Base-by-base conservation (phyloP, 345 rosid genomes). In the Eucalyptus lansdowneana region DNA sequence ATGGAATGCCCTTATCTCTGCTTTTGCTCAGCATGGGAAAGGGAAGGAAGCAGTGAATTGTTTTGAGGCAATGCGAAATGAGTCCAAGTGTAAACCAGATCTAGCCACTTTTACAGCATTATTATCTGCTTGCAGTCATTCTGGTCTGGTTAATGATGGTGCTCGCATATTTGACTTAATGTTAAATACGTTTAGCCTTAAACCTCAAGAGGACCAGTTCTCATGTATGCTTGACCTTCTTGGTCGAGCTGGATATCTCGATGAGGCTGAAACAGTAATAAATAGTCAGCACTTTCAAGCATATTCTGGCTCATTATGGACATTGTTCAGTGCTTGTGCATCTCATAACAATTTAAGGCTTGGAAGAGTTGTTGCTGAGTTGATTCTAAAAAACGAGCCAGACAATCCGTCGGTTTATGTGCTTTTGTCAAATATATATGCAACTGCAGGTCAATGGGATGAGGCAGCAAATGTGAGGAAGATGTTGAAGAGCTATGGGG, bases 91-190 rank as follows among this genome's bases (percentile, higher is more conserved):
- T 11, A 80, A 89, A 60, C 95, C 96, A 4, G 97, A 97, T 92
- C 90, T 91, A 15, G 95, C 97, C 88, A 95, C 97, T 65, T 94
- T 97, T 86, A 88, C 95, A 27, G 92, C 95, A 22, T 89, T 93
- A 90, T 94, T 97, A 62, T 96, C 99, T 47, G 98, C 96, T 87
- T 97, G 98, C 87, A 95, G 97, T 91, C 99, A 93, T 91, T 90
- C 95, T 14, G 97, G 97, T 89, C 87, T 97, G 88, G 94, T 97
- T 37, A 88, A 91, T 72, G 94, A 95, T 58, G 97, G 96, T 69
- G 88, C 92, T 56, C 91, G 91, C 86, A 91, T 95, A 80, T 94
- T 96, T 88, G 90, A 93, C 88, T 91, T 93, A 45, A 95, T 97
- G 96, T 91, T 93, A 87, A 92, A 88, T 89, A 86, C 88, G 50